phyloP scores from a whole-genome alignment of 495 filamentous ascomycete species.

The Cercophora newfieldiana region DNA sequence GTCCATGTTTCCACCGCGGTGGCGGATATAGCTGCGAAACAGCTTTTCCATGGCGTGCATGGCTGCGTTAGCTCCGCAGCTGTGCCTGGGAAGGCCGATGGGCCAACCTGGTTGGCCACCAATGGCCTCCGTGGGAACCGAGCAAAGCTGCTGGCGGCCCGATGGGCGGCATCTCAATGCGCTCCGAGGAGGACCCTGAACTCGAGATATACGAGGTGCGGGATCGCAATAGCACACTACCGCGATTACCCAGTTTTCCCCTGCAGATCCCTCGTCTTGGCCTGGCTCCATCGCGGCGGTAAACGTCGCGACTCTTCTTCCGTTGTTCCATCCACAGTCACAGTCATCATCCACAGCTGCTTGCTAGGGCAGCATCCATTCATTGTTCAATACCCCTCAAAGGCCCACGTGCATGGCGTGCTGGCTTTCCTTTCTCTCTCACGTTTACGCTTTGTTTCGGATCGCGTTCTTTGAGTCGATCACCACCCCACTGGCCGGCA shows the following conservation, averaged over 20 bases:
- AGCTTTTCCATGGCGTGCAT: not conserved
- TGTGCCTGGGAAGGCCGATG: not conserved
- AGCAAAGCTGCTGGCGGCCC: not conserved
- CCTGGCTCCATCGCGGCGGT: not conserved
- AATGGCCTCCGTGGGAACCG: not conserved
- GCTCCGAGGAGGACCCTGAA: not conserved
- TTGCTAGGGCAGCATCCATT: not conserved
- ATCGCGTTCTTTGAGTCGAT: not conserved
- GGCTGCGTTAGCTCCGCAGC: not conserved
- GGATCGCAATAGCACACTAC: not conserved
- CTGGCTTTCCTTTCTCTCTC: not conserved
- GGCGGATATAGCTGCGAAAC: not conserved
- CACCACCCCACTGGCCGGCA: not conserved
- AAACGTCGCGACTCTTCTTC: not conserved
- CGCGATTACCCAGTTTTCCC: not conserved
- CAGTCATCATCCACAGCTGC: not conserved
- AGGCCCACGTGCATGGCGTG: not conserved
- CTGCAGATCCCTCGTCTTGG: not conserved
- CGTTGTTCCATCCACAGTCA: not conserved
- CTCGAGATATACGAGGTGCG: not conserved
- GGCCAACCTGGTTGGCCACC: not conserved
- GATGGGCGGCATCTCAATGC: not conserved
- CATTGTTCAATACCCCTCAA: not conserved
- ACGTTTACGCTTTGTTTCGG: not conserved
- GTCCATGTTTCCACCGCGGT: not conserved